Percentiles rank a stretch among this genome's conserved stretches.
Evolutionary conservation across 257 asterid genomes (phyloP).

Genomic region (Verbena officinalis): DNA sequence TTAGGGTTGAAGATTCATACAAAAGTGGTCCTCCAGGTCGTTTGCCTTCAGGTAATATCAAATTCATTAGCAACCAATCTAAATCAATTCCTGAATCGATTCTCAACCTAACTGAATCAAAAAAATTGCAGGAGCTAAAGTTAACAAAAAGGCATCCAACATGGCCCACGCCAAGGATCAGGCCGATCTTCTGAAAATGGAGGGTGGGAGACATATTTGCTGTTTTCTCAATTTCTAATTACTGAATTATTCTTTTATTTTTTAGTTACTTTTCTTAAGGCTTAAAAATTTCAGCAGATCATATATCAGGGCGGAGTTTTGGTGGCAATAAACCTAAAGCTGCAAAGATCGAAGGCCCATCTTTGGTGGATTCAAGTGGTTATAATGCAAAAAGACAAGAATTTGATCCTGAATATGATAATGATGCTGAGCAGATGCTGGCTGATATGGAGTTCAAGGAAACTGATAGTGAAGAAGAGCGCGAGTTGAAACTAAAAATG

Average conservation of each 20-base stretch:
- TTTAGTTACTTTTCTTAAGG: conserved; percentile 8
- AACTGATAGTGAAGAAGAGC: conserved; percentile 76
- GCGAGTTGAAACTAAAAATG: conserved; percentile 66
- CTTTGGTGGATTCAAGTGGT: conserved; percentile 69
- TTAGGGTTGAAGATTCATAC: conserved; percentile 75
- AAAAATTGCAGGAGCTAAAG: conserved; percentile 55
- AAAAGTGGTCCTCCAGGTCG: conserved; percentile 68
- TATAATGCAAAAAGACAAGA: conserved; percentile 77
- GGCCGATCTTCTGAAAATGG: conserved; percentile 54
- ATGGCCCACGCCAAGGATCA: conserved; percentile 60
- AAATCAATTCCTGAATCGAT: conserved; percentile 7
- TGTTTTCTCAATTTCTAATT: conserved; percentile 11
- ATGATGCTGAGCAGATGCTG: conserved; percentile 83
- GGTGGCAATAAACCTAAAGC: conserved; percentile 64
- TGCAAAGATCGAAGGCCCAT: conserved; percentile 56
- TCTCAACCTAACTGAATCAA: conserved; percentile 25
- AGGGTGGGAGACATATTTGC: conserved; percentile 43
- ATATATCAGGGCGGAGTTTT: conserved; percentile 57
- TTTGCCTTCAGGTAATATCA: conserved; percentile 60
- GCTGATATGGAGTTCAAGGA: conserved; percentile 97
- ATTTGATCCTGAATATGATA: conserved; percentile 87
- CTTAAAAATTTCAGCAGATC: conserved; percentile 34
- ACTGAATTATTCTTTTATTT: neutral
- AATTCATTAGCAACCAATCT: conserved; percentile 11
- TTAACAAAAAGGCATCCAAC: conserved; percentile 58